A percentile compares a stretch with the other conserved stretches of the same genome.
Evolutionary conservation across 225 moss, liverwort and hornwort species (phyloP).

Genomic region (Anthoceros angustus): DNA sequence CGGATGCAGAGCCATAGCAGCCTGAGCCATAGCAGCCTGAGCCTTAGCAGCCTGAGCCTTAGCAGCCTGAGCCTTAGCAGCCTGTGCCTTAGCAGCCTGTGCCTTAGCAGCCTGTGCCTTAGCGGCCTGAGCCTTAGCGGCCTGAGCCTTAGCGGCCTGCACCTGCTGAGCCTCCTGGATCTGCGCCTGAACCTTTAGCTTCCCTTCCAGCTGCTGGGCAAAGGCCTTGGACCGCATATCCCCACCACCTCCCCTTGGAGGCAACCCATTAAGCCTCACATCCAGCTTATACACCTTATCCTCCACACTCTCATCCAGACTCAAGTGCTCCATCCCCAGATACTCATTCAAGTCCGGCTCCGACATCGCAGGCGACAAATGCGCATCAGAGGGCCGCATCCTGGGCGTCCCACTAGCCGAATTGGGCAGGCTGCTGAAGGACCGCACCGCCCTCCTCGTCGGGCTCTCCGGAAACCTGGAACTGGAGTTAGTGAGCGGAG

Average conservation of each 20-base stretch:
- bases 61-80: too few species aligned
- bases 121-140: too few species aligned
- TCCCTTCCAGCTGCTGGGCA: background rate
- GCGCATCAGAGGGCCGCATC: slow-evolving; percentile 30
- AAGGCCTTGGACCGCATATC: background rate
- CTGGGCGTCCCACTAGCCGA: slow-evolving; percentile 77
- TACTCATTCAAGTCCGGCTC: slow-evolving; percentile 56
- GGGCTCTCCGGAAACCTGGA: slow-evolving; percentile 50
- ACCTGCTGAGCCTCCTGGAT: too few species aligned
- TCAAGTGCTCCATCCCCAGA: slow-evolving; percentile 75
- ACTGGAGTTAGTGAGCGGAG: slow-evolving; percentile 21
- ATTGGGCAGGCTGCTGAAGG: slow-evolving; percentile 48
- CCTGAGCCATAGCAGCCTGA: too few species aligned
- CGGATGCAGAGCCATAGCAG: background rate
- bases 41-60: too few species aligned
- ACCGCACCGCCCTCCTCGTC: slow-evolving; percentile 44
- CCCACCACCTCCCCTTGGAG: background rate
- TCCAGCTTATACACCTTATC: background rate
- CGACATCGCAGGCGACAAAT: slow-evolving; percentile 53
- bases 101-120: too few species aligned
- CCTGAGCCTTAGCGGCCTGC: too few species aligned
- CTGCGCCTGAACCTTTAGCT: background rate
- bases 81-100: too few species aligned
- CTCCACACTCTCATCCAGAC: slow-evolving; percentile 51
- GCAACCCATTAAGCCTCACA: background rate